These are phyloP conservation scores for Quercus aquifolioides DNA, from an alignment of 306 rosid species.

Conservation along the genomic window DNA sequence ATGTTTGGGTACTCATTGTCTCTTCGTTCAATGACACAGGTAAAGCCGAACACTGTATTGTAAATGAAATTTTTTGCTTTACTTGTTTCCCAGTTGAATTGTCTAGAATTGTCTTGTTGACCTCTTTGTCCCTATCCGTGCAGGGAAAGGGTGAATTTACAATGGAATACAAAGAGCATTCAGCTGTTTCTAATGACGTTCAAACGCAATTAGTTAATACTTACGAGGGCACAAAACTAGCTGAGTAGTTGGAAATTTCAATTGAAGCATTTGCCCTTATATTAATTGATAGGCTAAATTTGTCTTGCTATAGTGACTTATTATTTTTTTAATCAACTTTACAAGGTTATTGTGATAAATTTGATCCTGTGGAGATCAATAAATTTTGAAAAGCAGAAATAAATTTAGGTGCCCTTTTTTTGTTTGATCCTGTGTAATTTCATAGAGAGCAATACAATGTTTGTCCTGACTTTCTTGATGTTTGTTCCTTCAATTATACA, in stretches of 20 bases:
- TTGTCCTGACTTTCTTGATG: background rate
- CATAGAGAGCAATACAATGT: background rate
- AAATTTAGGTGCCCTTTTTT: slow-evolving; percentile 20
- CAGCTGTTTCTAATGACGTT: slow-evolving; percentile 80
- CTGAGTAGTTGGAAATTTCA: no score
- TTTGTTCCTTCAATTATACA: background rate
- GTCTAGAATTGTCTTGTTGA: no score
- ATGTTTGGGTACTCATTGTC: no score
- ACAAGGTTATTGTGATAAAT: slow-evolving; percentile 21
- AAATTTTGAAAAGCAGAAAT: slow-evolving; percentile 41
- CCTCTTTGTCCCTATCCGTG: no score
- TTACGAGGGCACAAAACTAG: no score
- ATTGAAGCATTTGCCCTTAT: no score
- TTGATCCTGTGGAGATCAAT: slow-evolving; percentile 23
- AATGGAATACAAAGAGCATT: slow-evolving; percentile 92
- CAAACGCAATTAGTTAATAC: slow-evolving; percentile 41
- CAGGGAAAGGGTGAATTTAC: no score
- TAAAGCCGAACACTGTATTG: no score
- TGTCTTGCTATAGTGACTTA: background rate
- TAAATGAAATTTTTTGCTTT: no score
- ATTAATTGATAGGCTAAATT: no score
- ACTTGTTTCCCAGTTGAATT: no score
- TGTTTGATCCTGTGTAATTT: slow-evolving; percentile 13
- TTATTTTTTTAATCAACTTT: background rate
- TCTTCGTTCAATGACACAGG: no score